Base-by-base conservation (phyloP, 2,329 filamentous ascomycete species). In the Talaromyces sp. region DNA sequence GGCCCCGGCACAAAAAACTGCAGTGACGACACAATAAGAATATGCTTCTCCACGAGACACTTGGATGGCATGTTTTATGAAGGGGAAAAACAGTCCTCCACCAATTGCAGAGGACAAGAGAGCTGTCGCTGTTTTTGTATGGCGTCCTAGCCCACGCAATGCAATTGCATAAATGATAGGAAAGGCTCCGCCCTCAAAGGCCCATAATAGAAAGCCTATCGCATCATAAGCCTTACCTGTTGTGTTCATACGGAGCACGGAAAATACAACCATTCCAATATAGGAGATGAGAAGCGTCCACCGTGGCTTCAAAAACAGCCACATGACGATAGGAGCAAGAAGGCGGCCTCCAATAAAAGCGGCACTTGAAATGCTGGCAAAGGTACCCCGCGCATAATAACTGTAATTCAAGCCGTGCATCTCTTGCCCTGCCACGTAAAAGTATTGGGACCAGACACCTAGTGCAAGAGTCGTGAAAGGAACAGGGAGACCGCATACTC, bases 391-490 rank as follows among this genome's bases (percentile, higher is more conserved):
- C 41, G n/a, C 41, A 43, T 43, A 16, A n/a, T n/a, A n/a, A 10
- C 41, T 19, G 14, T 43, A 43, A 19, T n/a, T 43, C 41, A 27
- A 24, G 22, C 1, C 10, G 13, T 49, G 45, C 13, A 49, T 7
- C 75, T 89, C 86, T 71, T 88, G 86, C 0, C 80, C 84, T 14
- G 85, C 86, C 2, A 87, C 83, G 68, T 88, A 88, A 75, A 84
- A 86, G 71, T 85, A 88, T 68, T 85, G 82, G 16, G 82, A 81
- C 70, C 84, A 81, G 1, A 84, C 74, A 0, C 83, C 86, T 3
- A 87, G 69, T 1, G 70, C 82, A 0, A 89, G 79, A 0, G 85
- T 86, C 62, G 86, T 73, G 80, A 83, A 87, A 50, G 86, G 79
- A 13, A 87, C 77, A 4, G 79, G 81, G 50, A 85, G 66, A 0